Conservation (phyloP, 1,284 basidiomycete genomes). For the Cutaneotrichosporon curvatum region DNA sequence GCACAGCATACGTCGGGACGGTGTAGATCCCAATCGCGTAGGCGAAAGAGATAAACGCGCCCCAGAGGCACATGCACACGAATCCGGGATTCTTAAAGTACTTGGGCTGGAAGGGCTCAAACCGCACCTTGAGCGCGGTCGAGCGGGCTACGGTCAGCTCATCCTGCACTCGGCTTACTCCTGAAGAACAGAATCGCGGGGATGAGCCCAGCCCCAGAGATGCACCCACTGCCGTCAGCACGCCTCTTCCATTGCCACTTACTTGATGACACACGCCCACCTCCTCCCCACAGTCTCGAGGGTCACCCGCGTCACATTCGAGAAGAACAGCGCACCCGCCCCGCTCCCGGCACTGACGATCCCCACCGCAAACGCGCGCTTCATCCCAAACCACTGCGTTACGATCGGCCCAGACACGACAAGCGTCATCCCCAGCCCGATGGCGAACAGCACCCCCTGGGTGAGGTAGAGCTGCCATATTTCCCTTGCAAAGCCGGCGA, state of each 20-base stretch:
- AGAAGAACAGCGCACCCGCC: constrained; percentile 39
- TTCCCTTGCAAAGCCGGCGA: constrained; percentile 26
- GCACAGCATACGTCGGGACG: constrained; percentile 45
- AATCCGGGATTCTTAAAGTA: constrained; percentile 33
- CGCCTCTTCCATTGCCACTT: not conserved
- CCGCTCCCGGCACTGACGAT: constrained; percentile 37
- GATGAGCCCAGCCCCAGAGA: constrained; percentile 38
- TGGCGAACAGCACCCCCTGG: constrained; percentile 37
- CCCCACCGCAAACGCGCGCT: constrained; percentile 21
- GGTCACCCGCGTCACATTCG: constrained; percentile 36
- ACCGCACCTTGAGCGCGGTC: constrained; percentile 22
- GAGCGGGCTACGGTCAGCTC: constrained; percentile 19
- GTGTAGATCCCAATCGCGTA: constrained; percentile 48
- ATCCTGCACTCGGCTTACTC: constrained; percentile 1
- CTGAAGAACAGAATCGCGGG: constrained; percentile 33
- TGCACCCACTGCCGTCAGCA: constrained; percentile 40
- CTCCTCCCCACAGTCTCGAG: constrained; percentile 34
- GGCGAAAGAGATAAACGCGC: constrained; percentile 31
- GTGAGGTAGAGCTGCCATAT: constrained; percentile 29
- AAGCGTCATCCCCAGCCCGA: constrained; percentile 26
- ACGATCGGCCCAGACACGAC: constrained; percentile 15
- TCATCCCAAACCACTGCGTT: constrained; percentile 17
- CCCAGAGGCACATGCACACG: constrained; percentile 34
- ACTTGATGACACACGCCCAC: constrained; percentile 29
- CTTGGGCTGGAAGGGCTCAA: constrained; percentile 25